Evolutionary conservation across 495 filamentous ascomycete species (phyloP).

Genomic region (Neurospora sp.): DNA sequence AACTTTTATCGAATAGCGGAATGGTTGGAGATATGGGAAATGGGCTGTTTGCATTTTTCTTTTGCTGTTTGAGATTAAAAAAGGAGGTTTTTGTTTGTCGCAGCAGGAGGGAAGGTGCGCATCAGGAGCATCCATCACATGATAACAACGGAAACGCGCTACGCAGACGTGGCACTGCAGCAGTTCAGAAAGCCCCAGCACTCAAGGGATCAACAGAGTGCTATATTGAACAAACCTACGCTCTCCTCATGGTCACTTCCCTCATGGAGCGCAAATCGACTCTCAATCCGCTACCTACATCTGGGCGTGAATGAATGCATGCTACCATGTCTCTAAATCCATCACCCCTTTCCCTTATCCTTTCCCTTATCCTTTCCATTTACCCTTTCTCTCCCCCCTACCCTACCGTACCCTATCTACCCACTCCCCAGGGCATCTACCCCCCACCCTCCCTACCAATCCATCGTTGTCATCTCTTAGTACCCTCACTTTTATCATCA

Average conservation of each 20-base stretch:
- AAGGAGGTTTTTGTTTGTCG: background rate
- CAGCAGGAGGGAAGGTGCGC: background rate
- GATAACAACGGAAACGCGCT: background rate
- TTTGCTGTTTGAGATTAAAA: background rate
- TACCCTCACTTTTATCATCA: background rate
- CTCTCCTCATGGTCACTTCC: background rate
- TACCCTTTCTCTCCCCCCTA: background rate
- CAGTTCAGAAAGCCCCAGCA: background rate
- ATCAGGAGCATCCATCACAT: background rate
- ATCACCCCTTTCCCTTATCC: background rate
- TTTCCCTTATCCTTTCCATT: background rate
- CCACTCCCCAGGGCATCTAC: background rate
- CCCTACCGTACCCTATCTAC: background rate
- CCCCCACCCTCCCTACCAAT: background rate
- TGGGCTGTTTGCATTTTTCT: background rate
- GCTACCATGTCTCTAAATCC: background rate
- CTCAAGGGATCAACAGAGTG: background rate
- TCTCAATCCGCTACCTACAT: background rate
- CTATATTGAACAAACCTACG: background rate
- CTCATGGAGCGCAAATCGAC: background rate
- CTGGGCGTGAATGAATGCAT: background rate
- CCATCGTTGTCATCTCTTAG: background rate
- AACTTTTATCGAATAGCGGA: background rate
- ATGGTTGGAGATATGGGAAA: background rate
- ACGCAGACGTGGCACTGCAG: background rate